Evolutionary conservation across 345 rosid species (phyloP).

Genomic region (Citrus inodora): DNA sequence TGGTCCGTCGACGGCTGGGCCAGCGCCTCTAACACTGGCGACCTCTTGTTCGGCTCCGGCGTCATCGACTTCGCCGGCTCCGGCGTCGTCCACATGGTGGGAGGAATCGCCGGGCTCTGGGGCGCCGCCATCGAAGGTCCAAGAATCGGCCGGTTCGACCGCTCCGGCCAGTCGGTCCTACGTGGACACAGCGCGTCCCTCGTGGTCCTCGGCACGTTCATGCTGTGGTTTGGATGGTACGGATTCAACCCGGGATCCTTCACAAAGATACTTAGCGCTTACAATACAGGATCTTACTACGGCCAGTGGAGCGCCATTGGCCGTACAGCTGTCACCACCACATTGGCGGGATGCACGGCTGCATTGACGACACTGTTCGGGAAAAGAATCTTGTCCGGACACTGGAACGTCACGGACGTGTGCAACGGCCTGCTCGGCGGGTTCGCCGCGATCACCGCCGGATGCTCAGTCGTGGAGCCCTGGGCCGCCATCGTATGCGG

Average conservation of each 20-base stretch:
- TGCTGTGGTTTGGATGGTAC: conserved; percentile 87
- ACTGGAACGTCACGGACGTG: conserved; percentile 90
- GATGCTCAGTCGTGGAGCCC: conserved; percentile 87
- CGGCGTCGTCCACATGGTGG: conserved; percentile 77
- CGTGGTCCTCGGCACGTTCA: conserved; percentile 68
- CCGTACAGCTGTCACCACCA: conserved; percentile 88
- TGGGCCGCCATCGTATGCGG: conserved; percentile 94
- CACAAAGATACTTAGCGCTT: conserved; percentile 36
- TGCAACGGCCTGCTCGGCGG: conserved; percentile 93
- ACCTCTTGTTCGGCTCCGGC: conserved; percentile 60
- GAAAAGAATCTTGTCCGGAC: conserved; percentile 67
- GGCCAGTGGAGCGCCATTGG: conserved; percentile 92
- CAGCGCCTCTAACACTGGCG: conserved; percentile 36
- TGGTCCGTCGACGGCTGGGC: conserved; percentile 93
- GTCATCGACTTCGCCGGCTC: conserved; percentile 81
- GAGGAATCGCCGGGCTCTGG: conserved; percentile 79
- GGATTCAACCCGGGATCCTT: conserved; percentile 81
- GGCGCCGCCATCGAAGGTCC: conserved; percentile 82
- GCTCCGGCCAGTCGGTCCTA: conserved; percentile 30
- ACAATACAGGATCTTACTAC: conserved; percentile 30
- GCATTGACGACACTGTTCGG: conserved; percentile 89
- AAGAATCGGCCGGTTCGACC: conserved; percentile 58
- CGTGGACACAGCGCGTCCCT: conserved; percentile 77
- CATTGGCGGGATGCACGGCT: conserved; percentile 81
- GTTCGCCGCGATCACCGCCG: conserved; percentile 80